phyloP scores from a whole-genome alignment of 2,329 filamentous ascomycete species.

The Stenocarpella maydis region DNA sequence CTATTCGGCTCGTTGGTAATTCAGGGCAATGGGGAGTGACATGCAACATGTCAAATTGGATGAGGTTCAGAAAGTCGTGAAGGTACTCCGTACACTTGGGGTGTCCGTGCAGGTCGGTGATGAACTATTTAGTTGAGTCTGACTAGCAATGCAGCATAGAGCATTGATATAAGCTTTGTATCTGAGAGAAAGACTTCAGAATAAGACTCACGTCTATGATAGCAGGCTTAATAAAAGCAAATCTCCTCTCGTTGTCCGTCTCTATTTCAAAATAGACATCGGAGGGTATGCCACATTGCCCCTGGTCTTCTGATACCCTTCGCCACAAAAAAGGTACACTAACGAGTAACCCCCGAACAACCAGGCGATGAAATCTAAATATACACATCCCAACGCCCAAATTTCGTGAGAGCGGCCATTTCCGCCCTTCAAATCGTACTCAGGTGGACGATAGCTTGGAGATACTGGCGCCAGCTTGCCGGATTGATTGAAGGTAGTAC shows the following conservation, averaged over 20 bases:
- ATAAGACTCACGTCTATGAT: too few species aligned
- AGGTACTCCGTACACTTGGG: background rate
- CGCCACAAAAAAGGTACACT: background rate
- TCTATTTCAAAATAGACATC: too few species aligned
- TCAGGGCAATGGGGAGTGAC: too few species aligned
- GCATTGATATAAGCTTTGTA: background rate
- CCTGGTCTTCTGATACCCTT: background rate
- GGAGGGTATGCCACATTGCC: slow-evolving; percentile 10
- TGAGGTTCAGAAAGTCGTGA: slow-evolving; percentile 6
- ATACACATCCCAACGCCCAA: slow-evolving; percentile 9
- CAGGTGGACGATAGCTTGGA: slow-evolving; percentile 3
- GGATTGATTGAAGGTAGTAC: background rate
- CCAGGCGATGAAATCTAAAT: slow-evolving; percentile 23
- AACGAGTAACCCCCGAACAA: background rate
- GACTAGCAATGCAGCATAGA: too few species aligned
- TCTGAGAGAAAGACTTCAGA: background rate
- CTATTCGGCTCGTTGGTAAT: too few species aligned
- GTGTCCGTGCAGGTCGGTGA: background rate
- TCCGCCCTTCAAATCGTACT: background rate
- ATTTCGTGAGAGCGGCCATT: slow-evolving; percentile 13
- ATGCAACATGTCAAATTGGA: too few species aligned
- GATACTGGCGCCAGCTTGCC: background rate
- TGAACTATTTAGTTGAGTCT: too few species aligned
- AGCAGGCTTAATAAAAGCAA: too few species aligned
- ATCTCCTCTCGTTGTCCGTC: too few species aligned